Conservation (phyloP, 2,329 filamentous ascomycete species). For the Aspergillus persii region DNA sequence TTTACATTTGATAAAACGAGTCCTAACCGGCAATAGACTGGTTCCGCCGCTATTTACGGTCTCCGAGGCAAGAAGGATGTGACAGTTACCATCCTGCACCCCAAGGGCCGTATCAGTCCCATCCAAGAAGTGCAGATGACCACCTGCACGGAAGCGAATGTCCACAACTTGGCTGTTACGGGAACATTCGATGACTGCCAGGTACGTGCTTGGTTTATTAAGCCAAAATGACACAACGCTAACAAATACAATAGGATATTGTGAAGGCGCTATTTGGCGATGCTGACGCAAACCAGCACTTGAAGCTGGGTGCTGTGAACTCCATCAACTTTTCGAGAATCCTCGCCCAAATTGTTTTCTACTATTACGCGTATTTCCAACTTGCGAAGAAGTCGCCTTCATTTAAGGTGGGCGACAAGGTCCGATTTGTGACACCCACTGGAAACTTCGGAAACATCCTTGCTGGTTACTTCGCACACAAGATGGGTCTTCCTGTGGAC, state of each 20-base stretch:
- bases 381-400: conserved; percentile 58
- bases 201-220: background rate
- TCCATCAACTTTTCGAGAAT: conserved; percentile 97
- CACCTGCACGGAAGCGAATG: conserved; percentile 83
- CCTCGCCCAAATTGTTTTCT: conserved; percentile 94
- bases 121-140: conserved; percentile 98
- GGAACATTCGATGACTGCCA: conserved; percentile 97
- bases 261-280: conserved; percentile 92
- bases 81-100: conserved; percentile 91
- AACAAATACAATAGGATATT: conserved; percentile 57
- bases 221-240: background rate
- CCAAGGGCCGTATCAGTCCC: conserved; percentile 83
- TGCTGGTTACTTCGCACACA: conserved; percentile 80
- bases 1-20: background rate
- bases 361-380: conserved; percentile 90
- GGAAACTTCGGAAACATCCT: conserved; percentile 97
- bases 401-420: conserved; percentile 57
- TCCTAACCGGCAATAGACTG: conserved; percentile 52
- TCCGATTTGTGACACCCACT: conserved; percentile 86
- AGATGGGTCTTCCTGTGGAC: conserved; percentile 83
- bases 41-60: conserved; percentile 93
- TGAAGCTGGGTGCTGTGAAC: conserved; percentile 90
- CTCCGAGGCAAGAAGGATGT: conserved; percentile 95
- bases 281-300: conserved; percentile 72
- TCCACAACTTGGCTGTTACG: conserved; percentile 85